Conservation (phyloP, 306 rosid species). For the Prunus campanulata region DNA sequence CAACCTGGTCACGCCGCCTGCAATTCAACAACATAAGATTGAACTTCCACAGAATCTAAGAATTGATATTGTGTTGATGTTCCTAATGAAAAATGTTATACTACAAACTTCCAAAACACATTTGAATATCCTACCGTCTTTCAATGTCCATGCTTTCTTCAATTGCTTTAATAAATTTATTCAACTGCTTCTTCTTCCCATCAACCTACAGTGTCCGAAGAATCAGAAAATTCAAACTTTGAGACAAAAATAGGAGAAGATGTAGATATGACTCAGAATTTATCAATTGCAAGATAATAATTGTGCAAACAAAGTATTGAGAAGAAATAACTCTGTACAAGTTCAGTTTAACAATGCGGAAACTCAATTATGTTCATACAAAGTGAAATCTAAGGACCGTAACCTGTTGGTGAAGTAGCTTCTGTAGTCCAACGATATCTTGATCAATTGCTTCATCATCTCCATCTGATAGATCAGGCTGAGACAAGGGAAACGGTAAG, state of each 20-base stretch:
- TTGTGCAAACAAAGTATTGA: not conserved
- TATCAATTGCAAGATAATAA: not conserved
- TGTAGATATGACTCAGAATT: not conserved
- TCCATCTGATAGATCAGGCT: slow-evolving; percentile 86
- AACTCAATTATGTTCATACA: not conserved
- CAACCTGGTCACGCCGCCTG: slow-evolving; percentile 76
- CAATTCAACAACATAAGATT: slow-evolving; percentile 20
- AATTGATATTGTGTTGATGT: not conserved
- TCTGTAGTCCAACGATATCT: slow-evolving; percentile 65
- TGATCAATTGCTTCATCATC: slow-evolving; percentile 60
- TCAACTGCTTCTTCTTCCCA: slow-evolving; percentile 48
- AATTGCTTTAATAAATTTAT: slow-evolving; percentile 45
- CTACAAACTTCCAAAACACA: not conserved
- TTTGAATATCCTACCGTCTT: slow-evolving; percentile 44
- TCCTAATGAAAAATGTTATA: slow-evolving; percentile 10
- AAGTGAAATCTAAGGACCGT: slow-evolving; percentile 11
- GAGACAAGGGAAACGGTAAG: slow-evolving; percentile 32
- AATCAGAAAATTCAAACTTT: not conserved
- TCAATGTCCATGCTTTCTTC: slow-evolving; percentile 61
- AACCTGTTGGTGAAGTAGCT: slow-evolving; percentile 63
- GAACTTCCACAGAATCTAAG: slow-evolving; percentile 23
- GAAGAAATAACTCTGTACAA: not conserved
- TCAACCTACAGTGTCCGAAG: slow-evolving; percentile 42
- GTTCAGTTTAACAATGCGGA: not conserved
- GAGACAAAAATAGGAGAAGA: not conserved